Conservation (phyloP, 495 filamentous ascomycete genomes). For the Penicillium canescens region DNA sequence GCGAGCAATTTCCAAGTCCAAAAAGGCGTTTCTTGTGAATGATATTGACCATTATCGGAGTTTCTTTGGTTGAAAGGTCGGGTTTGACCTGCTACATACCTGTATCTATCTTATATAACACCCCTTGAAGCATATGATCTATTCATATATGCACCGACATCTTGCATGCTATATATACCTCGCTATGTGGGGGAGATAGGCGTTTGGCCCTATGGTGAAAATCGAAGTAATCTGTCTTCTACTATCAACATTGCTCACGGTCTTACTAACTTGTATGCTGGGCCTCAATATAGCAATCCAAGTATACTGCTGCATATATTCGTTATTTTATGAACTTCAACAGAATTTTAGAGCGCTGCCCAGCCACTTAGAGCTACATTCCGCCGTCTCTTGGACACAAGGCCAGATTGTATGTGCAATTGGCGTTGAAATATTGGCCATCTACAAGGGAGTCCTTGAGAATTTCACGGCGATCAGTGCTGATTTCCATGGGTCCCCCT, state of each 20-base stretch:
- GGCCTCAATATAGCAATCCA: too few species aligned
- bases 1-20: conserved; percentile 1
- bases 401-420: not conserved
- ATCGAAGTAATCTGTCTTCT: too few species aligned
- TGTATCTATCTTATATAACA: conserved; percentile 3
- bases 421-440: not conserved
- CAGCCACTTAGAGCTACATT: too few species aligned
- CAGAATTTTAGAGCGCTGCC: too few species aligned
- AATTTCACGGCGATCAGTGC: not conserved
- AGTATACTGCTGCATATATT: too few species aligned
- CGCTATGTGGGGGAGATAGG: too few species aligned
- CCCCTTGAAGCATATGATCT: not conserved
- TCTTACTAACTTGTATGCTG: too few species aligned
- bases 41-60: conserved; percentile 1
- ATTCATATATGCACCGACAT: not conserved
- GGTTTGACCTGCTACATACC: conserved; percentile 5
- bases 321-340: too few species aligned
- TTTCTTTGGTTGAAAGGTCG: conserved; percentile 8
- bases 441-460: not conserved
- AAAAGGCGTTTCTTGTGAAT: conserved; percentile 8
- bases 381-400: not conserved
- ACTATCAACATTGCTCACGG: too few species aligned
- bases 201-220: too few species aligned
- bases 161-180: too few species aligned
- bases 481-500: not conserved